phyloP scores from a whole-genome alignment of 192 early-diverging fungal species.

The Mortierella antarctica region DNA sequence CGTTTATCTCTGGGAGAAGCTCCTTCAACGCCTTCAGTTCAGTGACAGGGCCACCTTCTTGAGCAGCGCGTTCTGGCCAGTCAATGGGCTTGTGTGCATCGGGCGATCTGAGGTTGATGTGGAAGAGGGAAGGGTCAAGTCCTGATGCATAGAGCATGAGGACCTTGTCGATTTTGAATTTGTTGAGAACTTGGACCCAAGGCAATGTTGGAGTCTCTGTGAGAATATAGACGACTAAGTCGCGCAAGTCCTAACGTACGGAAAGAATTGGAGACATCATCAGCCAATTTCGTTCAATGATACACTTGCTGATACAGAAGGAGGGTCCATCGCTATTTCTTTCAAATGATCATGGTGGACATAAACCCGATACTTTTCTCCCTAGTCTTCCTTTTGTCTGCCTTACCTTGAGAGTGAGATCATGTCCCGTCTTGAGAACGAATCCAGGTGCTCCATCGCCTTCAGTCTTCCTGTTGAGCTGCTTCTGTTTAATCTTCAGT shows the following conservation, averaged over 20 bases:
- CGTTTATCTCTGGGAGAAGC: conserved; percentile 36
- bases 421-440: conserved; percentile 23
- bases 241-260: conserved; percentile 51
- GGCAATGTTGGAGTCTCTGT: conserved; percentile 47
- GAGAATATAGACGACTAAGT: conserved; percentile 57
- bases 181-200: conserved; percentile 53
- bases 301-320: too few species aligned
- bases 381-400: neutral
- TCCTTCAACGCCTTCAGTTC: conserved; percentile 28
- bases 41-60: conserved; percentile 7
- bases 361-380: too few species aligned
- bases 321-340: neutral
- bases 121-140: conserved; percentile 56
- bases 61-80: conserved; percentile 11
- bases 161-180: conserved; percentile 47
- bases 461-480: conserved; percentile 27
- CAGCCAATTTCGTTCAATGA: neutral
- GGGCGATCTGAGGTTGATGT: conserved; percentile 19
- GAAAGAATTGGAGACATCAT: neutral
- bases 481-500: conserved; percentile 30
- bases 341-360: too few species aligned
- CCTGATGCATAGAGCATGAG: conserved; percentile 56
- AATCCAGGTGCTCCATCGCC: conserved; percentile 29
- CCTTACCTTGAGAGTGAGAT: conserved; percentile 30
- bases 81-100: conserved; percentile 31